These are phyloP conservation scores for Immersiella caudata DNA, from an alignment of 495 filamentous ascomycete genomes.

Conservation along the genomic window DNA sequence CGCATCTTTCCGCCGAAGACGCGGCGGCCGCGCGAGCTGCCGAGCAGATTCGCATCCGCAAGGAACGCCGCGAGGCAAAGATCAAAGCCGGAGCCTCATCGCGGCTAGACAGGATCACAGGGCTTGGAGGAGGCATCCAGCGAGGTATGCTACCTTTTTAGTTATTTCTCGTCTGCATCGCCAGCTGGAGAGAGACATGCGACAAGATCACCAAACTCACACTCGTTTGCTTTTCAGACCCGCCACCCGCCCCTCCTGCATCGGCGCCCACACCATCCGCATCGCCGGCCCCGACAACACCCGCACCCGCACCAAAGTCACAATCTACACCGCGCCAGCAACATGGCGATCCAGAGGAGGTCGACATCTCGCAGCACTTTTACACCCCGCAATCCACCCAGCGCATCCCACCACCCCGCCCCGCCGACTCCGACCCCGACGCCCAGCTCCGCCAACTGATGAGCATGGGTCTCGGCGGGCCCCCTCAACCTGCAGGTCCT, in stretches of 20 bases:
- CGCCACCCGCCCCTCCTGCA: conserved; percentile 1
- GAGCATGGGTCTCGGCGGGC: conserved; percentile 41
- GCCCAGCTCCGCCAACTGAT: conserved; percentile 52
- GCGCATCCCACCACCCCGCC: conserved; percentile 32
- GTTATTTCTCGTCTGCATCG: neutral
- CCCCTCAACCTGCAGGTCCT: conserved; percentile 42
- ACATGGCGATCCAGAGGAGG: conserved; percentile 68
- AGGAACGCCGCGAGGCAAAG: conserved; percentile 88
- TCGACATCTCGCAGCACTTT: conserved; percentile 69
- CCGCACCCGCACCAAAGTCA: conserved; percentile 14
- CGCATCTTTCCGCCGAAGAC: conserved; percentile 35
- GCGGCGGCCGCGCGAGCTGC: conserved; percentile 65
- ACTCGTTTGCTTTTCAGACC: neutral
- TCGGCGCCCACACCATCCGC: conserved; percentile 17
- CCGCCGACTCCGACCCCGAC: conserved; percentile 28
- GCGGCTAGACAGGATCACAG: conserved; percentile 83
- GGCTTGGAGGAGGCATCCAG: conserved; percentile 66
- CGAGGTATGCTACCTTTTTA: conserved; percentile 40
- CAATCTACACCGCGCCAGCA: neutral
- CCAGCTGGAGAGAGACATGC: neutral
- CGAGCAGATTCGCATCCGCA: conserved; percentile 79
- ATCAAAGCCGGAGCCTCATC: conserved; percentile 78
- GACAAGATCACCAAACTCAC: conserved; percentile 2
- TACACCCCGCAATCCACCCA: conserved; percentile 50
- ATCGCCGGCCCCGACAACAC: conserved; percentile 10